Conservation (phyloP, 2,329 filamentous ascomycete genomes). For the Diaporthe citriasiana region DNA sequence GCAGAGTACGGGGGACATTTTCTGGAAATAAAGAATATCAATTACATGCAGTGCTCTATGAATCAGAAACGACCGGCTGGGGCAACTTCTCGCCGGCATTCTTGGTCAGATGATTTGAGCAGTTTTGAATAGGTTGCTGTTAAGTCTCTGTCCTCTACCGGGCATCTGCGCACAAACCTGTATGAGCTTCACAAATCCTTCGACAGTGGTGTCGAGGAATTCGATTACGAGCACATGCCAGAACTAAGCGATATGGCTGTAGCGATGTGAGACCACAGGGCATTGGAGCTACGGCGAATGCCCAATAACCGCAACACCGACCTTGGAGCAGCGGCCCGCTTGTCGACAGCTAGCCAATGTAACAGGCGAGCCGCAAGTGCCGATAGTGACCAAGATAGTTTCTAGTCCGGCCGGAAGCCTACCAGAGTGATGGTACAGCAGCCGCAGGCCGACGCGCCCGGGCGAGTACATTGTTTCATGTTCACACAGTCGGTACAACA, state of each 20-base stretch:
- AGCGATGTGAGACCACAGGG: not conserved
- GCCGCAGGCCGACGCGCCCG: not conserved
- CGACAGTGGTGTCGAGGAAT: not conserved
- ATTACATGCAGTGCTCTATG: not conserved
- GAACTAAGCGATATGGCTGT: not conserved
- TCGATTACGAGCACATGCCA: not conserved
- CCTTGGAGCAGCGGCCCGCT: not conserved
- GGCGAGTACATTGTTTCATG: conserved; percentile 2
- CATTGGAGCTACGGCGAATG: not conserved
- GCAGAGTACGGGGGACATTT: conserved; percentile 11
- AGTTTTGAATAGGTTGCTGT: not conserved
- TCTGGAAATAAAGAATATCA: conserved; percentile 35
- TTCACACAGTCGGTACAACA: not conserved
- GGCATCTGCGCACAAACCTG: not conserved
- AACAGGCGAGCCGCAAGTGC: not conserved
- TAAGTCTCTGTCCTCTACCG: not conserved
- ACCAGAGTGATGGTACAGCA: not conserved
- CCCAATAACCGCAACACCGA: not conserved
- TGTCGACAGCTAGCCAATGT: not conserved
- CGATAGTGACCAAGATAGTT: conserved; percentile 8
- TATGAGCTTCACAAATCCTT: not conserved
- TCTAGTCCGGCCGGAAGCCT: not conserved
- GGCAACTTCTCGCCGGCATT: not conserved
- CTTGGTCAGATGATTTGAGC: not conserved
- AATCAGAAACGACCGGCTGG: not conserved